Evolutionary conservation across 73 alveolate genomes (phyloP), one percentile per base, ranked within the genome.

Genomic region (Breviolum minutum): DNA sequence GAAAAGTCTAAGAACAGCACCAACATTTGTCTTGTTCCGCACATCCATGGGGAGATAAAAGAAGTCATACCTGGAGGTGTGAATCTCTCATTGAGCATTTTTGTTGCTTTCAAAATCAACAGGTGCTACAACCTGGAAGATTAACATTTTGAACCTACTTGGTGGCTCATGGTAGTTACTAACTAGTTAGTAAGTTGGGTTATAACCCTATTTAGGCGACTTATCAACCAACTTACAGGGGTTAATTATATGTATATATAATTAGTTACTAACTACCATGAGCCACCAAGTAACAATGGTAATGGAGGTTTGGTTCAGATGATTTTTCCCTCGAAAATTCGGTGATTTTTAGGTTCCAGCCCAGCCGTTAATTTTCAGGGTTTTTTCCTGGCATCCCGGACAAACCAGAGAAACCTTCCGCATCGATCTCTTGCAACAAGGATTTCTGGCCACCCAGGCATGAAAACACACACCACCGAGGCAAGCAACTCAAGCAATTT

Each of bases 41-140:
- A 90, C 97, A 48, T 90, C 97, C 97, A 90, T 90, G 30, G 97
- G 97, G 54, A 90, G 32, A 63, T 90, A 90, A 87, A 90, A 90
- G 88, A 90, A 90, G 76, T 90, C 97, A 61, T 90, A 90, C 94
- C 94, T 86, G 54, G n/a, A n/a, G n/a, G n/a, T n/a, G n/a, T n/a
- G n/a, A n/a, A n/a, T n/a, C n/a, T n/a, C n/a, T n/a, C n/a, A n/a
- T n/a, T n/a, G n/a, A n/a, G n/a, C n/a, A n/a, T n/a, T n/a, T n/a
- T n/a, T n/a, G n/a, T n/a, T n/a, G n/a, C n/a, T n/a, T n/a, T n/a
- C n/a, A n/a, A n/a, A n/a, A n/a, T n/a, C n/a, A n/a, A n/a, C n/a
- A n/a, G n/a, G n/a, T n/a, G n/a, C n/a, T n/a, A n/a, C n/a, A n/a
- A n/a, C n/a, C n/a, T n/a, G n/a, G n/a, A n/a, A n/a, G n/a, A n/a